Conservation (phyloP, 306 rosid genomes). For the Clitoria ternatea region DNA sequence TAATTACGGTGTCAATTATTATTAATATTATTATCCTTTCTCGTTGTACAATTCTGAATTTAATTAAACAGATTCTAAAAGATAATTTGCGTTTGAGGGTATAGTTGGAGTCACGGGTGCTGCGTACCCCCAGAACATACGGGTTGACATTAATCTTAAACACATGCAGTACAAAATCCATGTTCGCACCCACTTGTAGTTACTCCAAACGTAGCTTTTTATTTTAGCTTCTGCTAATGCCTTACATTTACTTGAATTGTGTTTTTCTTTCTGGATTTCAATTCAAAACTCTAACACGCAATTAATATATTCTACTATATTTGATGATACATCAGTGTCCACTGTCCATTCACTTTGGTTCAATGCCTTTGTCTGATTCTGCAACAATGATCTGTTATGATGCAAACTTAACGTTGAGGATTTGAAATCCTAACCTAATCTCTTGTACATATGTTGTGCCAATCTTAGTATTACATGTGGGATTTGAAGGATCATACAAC, state of each 20-base stretch:
- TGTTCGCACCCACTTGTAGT: neutral
- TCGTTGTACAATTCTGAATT: neutral
- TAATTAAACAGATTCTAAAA: neutral
- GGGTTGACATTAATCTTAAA: constrained; percentile 16
- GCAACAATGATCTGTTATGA: neutral
- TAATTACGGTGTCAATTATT: neutral
- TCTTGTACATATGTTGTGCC: constrained; percentile 14
- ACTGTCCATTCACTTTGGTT: constrained; percentile 33
- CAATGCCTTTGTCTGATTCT: constrained; percentile 27
- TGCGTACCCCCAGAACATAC: neutral
- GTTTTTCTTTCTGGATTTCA: neutral
- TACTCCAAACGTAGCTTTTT: neutral
- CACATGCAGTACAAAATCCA: neutral
- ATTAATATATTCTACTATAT: neutral
- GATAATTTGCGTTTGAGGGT: no score
- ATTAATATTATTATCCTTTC: neutral
- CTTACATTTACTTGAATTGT: neutral
- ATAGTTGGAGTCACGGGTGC: constrained; percentile 30
- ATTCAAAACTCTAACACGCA: constrained; percentile 24
- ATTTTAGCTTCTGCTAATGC: constrained; percentile 11
- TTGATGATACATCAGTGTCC: no score
- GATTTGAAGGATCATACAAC: constrained; percentile 1
- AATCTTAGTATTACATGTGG: constrained; percentile 14
- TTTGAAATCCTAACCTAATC: constrained; percentile 35
- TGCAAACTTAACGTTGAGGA: constrained; percentile 21